phyloP scores from a whole-genome alignment of 257 asterid species.

The Solanum stenotomum region DNA sequence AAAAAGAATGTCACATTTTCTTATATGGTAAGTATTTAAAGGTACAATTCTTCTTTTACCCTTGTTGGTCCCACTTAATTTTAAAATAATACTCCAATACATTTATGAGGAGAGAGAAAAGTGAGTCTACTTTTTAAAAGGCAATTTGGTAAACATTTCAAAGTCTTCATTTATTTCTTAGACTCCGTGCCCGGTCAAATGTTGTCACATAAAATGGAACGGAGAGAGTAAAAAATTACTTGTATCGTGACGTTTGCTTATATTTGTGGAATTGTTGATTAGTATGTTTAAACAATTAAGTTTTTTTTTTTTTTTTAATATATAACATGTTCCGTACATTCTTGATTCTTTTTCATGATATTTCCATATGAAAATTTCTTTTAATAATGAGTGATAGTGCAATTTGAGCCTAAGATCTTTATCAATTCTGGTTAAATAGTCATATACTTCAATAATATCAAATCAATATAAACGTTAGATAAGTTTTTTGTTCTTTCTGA shows the following conservation, averaged over 20 bases:
- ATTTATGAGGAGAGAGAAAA: too few relatives aligned
- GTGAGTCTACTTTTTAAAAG: too few relatives aligned
- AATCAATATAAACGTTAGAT: too few relatives aligned
- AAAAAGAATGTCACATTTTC: too few relatives aligned
- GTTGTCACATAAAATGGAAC: too few relatives aligned
- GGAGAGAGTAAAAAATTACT: neutral
- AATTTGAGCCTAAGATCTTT: neutral
- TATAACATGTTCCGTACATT: neutral
- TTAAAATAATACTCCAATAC: too few relatives aligned
- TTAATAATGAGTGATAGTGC: neutral
- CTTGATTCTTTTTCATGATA: neutral
- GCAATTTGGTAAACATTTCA: too few relatives aligned
- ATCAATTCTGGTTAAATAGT: neutral
- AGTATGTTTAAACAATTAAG: neutral
- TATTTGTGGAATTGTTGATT: neutral
- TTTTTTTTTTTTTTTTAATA: neutral
- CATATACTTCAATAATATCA: neutral
- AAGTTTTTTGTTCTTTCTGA: neutral
- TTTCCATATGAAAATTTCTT: neutral
- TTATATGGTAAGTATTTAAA: too few relatives aligned
- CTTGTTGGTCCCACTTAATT: too few relatives aligned
- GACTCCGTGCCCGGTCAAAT: too few relatives aligned
- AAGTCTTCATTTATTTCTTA: too few relatives aligned
- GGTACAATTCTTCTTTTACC: too few relatives aligned
- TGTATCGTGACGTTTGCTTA: neutral